Evolutionary conservation across 2,329 filamentous ascomycete species (phyloP), one percentile per base, ranked within the genome.

Genomic region (Epichloe sibirici): DNA sequence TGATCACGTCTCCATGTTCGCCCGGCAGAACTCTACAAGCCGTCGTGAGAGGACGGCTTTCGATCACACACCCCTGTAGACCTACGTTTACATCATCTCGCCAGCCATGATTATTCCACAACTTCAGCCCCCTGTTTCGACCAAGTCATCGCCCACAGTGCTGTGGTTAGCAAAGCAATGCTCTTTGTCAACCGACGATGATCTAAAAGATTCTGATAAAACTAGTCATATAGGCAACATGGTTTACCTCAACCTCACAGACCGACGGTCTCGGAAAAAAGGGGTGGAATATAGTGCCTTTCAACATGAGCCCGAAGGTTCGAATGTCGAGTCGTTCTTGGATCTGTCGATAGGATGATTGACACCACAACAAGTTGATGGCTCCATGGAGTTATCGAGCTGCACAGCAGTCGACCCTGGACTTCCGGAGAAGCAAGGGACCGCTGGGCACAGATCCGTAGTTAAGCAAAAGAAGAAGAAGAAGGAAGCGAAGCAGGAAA

Each of bases 301-400:
- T 44, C 50, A 52, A 44, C 42, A 52, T 40, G 47, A 55, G 23
- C 53, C 44, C 35, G 79, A 80, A 77, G 76, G 72, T 73, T 70
- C 71, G 70, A 74, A 72, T 51, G 69, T 74, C 75, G 72, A 70
- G 73, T 93, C 79, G 65, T 70, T 95, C 85, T 94, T 70, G 88
- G 85, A 93, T 83, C 87, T 93, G 90, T 95, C 88, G 86, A 90
- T 88, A 82, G 85, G 86, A 90, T 75, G 71, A 88, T 86, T 83
- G 78, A 86, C 85, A 90, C 81, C 86, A 89, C 83, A 71, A 64
- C 66, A 70, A 68, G 68, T 69, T 71, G 79, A 83, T 88, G 85
- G 83, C 84, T 90, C 86, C 86, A 83, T 88, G 69, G 66, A 65
- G 73, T 79, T 82, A 88, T 88, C 86, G 87, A 91, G 81, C 83